A percentile compares a stretch with the other conserved stretches of the same genome.
These are phyloP conservation scores for Trichoderma polysporum DNA, from an alignment of 2,329 filamentous ascomycete species.

Conservation along the genomic window DNA sequence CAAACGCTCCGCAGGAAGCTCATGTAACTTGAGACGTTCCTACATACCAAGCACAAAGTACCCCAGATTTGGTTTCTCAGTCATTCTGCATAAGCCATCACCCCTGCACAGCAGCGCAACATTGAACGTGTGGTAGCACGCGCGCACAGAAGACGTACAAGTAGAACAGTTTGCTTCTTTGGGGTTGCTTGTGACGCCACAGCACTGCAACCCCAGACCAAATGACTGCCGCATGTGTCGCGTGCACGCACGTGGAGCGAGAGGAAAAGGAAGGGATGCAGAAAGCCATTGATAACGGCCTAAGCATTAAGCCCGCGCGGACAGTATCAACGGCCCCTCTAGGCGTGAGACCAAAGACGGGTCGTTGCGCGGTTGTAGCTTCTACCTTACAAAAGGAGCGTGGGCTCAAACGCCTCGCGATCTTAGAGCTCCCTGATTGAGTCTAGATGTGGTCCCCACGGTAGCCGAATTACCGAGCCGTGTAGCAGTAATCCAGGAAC, in stretches of 20 bases:
- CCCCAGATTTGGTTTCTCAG: background rate
- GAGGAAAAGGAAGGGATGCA: background rate
- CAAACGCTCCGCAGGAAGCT: background rate
- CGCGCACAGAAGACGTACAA: background rate
- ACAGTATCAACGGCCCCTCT: background rate
- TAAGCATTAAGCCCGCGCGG: background rate
- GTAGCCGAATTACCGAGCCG: conserved; percentile 17
- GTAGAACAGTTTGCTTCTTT: background rate
- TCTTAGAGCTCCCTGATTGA: conserved; percentile 12
- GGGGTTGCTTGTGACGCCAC: background rate
- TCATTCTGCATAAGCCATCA: background rate
- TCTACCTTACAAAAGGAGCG: conserved; percentile 18
- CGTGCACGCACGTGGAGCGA: background rate
- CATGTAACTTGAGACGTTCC: background rate
- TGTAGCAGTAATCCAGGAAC: conserved; percentile 20
- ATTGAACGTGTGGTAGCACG: background rate
- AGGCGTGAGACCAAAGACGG: conserved; percentile 5
- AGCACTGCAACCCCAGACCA: background rate
- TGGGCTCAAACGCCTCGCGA: conserved; percentile 14
- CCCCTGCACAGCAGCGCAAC: background rate
- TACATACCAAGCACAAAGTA: background rate
- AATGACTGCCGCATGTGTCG: conserved; percentile 5
- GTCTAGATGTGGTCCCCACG: background rate
- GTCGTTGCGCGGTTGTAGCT: background rate
- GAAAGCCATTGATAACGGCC: background rate